Evolutionary conservation across 129 eudicot genomes (phyloP), one percentile per base, ranked within the genome.

Genomic region (Scalesia atractyloides): DNA sequence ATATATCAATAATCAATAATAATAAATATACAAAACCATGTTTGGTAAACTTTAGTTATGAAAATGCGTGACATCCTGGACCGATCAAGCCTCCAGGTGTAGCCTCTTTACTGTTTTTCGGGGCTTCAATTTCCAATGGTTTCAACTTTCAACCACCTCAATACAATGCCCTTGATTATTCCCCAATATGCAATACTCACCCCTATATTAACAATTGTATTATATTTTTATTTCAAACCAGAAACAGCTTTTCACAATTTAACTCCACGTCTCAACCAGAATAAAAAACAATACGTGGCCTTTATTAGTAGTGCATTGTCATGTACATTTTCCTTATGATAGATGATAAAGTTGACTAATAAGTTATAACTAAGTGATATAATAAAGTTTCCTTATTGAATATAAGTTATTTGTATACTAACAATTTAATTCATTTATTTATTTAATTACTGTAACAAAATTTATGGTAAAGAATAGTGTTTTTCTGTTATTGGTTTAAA

Each of bases 41-140:
- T 0, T 57, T 22, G 11, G 4, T 20, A 58, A 58, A 58, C n/a
- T n/a, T n/a, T n/a, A n/a, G n/a, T n/a, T n/a, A 10, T 11, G 9
- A 24, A 24, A 24, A 24, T 24, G 30, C 0, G 39, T 57, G 36
- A 10, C 63, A 57, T 20, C 34, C 63, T 19, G 7, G 36, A 57
- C 64, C 64, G 64, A 58, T 58, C 61, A 39, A 58, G 64, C 37
- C 24, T 58, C 61, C 64, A 58, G 64, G 64, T 58, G 64, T 58
- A 11, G 36, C 39, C 16, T 58, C 14, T 36, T 36, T 36, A 12
- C 8, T 22, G 2, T 58, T 12, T 58, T 58, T 9, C 16, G 64
- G 34, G 15, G 64, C 9, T 24, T 8, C 39, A 58, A 58, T 26
- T 58, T 58, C 64, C 64, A 58, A 58, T 7, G 9, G 6, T 10